Conservation (phyloP, 2,329 filamentous ascomycete genomes). For the Aspergillus tanneri region DNA sequence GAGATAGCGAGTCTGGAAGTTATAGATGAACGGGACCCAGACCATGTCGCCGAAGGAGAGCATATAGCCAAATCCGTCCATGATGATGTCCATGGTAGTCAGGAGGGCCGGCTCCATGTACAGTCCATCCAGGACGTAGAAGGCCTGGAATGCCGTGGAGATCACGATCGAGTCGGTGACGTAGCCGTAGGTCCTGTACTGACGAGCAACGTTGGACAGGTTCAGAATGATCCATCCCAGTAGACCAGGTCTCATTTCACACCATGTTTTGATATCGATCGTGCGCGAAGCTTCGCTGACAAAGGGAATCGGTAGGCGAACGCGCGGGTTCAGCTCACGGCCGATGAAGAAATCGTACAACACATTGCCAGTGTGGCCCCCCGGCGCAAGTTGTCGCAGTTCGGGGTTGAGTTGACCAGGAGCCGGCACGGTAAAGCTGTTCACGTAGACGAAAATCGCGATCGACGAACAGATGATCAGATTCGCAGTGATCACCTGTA, state of each 20-base stretch:
- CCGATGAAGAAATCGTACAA: conserved; percentile 97
- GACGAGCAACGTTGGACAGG: conserved; percentile 78
- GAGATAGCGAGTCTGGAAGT: conserved; percentile 79
- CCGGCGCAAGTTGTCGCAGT: conserved; percentile 74
- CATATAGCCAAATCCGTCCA: conserved; percentile 95
- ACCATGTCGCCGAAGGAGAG: conserved; percentile 86
- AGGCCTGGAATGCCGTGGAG: conserved; percentile 70
- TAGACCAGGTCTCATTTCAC: conserved; percentile 88
- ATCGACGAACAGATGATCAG: conserved; percentile 72
- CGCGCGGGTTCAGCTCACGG: conserved; percentile 86
- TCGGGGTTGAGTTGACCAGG: conserved; percentile 63
- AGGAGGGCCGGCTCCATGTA: conserved; percentile 86
- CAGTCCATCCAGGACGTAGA: conserved; percentile 82
- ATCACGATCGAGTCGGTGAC: conserved; percentile 84
- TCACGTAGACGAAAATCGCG: conserved; percentile 75
- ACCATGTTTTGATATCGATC: conserved; percentile 86
- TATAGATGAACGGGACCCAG: conserved; percentile 91
- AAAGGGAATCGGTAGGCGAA: conserved; percentile 65
- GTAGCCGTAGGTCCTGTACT: conserved; percentile 80
- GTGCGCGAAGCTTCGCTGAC: conserved; percentile 62
- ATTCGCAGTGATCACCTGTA: conserved; percentile 81
- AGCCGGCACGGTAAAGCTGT: conserved; percentile 74
- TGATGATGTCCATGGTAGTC: conserved; percentile 92
- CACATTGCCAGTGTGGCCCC: conserved; percentile 78
- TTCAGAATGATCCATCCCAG: conserved; percentile 86